A percentile compares a stretch with the other conserved stretches of the same genome.
phyloP scores from a whole-genome alignment of 2,329 filamentous ascomycete species.

The Aspergillus oerlinghausenensis region DNA sequence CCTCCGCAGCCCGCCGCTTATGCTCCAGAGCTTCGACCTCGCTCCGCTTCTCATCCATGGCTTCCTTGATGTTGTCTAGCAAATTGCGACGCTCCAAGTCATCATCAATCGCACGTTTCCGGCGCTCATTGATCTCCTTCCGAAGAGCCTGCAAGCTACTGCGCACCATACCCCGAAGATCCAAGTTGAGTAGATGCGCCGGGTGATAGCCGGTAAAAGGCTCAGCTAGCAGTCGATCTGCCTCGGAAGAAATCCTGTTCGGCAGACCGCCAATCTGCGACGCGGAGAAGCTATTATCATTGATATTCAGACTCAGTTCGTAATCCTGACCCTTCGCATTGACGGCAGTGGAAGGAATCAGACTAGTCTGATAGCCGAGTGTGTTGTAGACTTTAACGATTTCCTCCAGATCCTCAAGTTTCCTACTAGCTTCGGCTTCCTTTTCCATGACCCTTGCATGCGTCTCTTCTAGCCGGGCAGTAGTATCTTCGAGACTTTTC shows the following conservation, averaged over 20 bases:
- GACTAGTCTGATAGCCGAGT: constrained; percentile 83
- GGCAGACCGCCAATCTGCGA: constrained; percentile 52
- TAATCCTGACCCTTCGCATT: constrained; percentile 83
- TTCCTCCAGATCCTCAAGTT: constrained; percentile 87
- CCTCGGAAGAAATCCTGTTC: constrained; percentile 46
- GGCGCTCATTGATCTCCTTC: constrained; percentile 88
- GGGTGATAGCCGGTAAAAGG: constrained; percentile 83
- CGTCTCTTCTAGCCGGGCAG: constrained; percentile 72
- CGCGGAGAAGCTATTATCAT: constrained; percentile 71
- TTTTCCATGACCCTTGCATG: constrained; percentile 80
- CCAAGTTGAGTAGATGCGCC: constrained; percentile 79
- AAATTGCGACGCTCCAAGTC: constrained; percentile 95
- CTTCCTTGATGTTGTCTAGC: constrained; percentile 90
- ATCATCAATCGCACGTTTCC: constrained; percentile 74
- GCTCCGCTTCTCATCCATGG: constrained; percentile 88
- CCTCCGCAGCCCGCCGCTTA: constrained; percentile 78
- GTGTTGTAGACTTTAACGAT: constrained; percentile 90
- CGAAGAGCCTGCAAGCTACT: constrained; percentile 70
- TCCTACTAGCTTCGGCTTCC: constrained; percentile 78
- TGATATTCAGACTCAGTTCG: constrained; percentile 79
- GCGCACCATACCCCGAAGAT: constrained; percentile 78
- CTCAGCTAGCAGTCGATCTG: constrained; percentile 77
- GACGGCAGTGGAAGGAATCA: constrained; percentile 77
- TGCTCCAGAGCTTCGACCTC: constrained; percentile 92
- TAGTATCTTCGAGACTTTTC: constrained; percentile 74